Base-by-base conservation (phyloP, 2,329 filamentous ascomycete species). In the Colletotrichum sp. region DNA sequence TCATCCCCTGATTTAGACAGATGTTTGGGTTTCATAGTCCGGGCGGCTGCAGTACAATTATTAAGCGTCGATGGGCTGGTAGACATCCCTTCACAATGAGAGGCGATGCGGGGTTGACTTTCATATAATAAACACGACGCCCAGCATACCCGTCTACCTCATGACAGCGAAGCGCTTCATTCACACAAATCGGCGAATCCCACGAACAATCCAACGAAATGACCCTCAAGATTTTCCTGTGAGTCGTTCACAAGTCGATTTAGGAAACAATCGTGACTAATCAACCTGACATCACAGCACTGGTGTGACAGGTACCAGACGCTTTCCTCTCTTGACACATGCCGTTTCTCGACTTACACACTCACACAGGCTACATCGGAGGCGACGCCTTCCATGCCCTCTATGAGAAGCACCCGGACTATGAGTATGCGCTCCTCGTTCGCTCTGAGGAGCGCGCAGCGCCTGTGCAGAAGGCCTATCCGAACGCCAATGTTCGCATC, bases 331-430 rank as follows among this genome's bases (percentile, higher is more conserved):
- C 24, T 18, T 32, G 16, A 15, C 10, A 21, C 24, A 30, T 8
- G 32, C 32, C 13, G n/a, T 6, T 43, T 16, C 21, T 60, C 13
- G 8, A 48, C 67, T 70, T 32, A 62, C 67, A 70, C 21, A 15
- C 24, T 38, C 58, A 6, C 10, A 34, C 48, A 82, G 89, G 90
- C 75, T 91, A 88, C 79, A 86, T 91, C 70, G 90, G 90, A 56
- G 90, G 89, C 8, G 85, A 88, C 43, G 84, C 86, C 8, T 85
- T 91, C 48, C 84, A 88, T 65, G 80, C 82, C 16, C 80, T 91
- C 8, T 78, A 83, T 70, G 79, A 84, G 8, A 81, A 85, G 10
- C 85, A 89, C 70, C 87, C 88, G 4, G 85, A 89, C n/a, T 88
- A 85, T 72, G 82, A 87, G 12, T 86, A 85, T 71, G 84, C 84